Conservation (phyloP, 75 land plant genomes). For the Pseudotsuga menziesii region DNA sequence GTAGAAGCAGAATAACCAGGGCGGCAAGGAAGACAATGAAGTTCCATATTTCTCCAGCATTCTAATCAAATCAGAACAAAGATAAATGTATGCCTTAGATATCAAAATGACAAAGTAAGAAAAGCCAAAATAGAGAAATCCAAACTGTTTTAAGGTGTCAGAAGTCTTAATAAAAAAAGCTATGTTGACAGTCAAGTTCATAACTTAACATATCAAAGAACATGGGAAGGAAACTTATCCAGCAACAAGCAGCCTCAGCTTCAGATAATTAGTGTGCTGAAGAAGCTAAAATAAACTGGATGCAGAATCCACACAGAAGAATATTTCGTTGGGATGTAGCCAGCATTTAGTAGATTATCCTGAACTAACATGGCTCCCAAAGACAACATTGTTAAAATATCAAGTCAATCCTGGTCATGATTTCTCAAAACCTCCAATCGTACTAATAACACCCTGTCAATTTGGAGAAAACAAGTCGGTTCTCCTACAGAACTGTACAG, state of each 20-base stretch:
- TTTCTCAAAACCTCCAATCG: constrained; percentile 7
- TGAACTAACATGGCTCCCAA: constrained; percentile 11
- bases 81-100: constrained; percentile 1
- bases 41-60: constrained; percentile 11
- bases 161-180: neutral
- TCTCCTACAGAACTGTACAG: neutral
- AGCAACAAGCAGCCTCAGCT: constrained; percentile 12
- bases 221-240: constrained; percentile 1
- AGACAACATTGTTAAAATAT: constrained; percentile 9
- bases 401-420: neutral
- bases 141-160: constrained; percentile 2
- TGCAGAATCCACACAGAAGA: constrained; percentile 2
- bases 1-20: constrained; percentile 13
- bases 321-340: constrained; percentile 5
- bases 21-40: constrained; percentile 12
- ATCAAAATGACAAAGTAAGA: neutral
- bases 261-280: constrained; percentile 6
- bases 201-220: constrained; percentile 1
- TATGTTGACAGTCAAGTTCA: neutral
- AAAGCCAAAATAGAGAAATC: constrained; percentile 2
- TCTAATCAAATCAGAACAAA: constrained; percentile 2
- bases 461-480: neutral
- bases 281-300: constrained; percentile 11
- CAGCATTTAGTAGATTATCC: constrained; percentile 6
- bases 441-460: neutral